These are phyloP conservation scores for Hymenoscyphus occultus DNA, from an alignment of 2,329 filamentous ascomycete genomes.

Conservation along the genomic window DNA sequence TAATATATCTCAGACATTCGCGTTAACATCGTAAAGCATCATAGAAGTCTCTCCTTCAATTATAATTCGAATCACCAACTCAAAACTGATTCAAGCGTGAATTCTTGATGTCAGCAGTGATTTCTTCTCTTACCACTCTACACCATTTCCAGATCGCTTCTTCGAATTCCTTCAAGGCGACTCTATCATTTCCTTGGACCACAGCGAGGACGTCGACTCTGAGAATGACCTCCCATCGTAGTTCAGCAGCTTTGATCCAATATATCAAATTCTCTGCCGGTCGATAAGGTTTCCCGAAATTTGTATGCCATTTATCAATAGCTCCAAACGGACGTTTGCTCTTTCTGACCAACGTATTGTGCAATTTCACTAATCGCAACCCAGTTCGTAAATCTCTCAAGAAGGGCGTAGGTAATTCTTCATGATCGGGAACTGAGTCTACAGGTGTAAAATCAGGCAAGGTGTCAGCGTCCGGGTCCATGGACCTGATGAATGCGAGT, in stretches of 20 bases:
- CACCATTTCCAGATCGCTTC: conserved; percentile 81
- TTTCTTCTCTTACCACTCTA: conserved; percentile 75
- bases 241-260: conserved; percentile 94
- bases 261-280: conserved; percentile 90
- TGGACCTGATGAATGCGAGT: conserved; percentile 74
- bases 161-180: conserved; percentile 80
- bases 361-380: conserved; percentile 75
- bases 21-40: conserved; percentile 8
- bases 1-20: conserved; percentile 3
- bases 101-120: conserved; percentile 61
- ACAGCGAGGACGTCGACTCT: conserved; percentile 82
- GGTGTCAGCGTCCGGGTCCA: conserved; percentile 57
- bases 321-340: conserved; percentile 84
- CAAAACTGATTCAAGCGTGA: conserved; percentile 14
- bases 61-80: background rate
- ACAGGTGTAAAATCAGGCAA: conserved; percentile 68
- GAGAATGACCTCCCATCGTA: conserved; percentile 86
- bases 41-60: conserved; percentile 1
- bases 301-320: conserved; percentile 86
- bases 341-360: conserved; percentile 83
- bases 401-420: conserved; percentile 66
- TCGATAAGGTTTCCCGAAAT: conserved; percentile 92
- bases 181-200: conserved; percentile 66
- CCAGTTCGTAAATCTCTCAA: conserved; percentile 73
- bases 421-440: conserved; percentile 40